phyloP scores from a whole-genome alignment of 192 early-diverging fungal species.

The Powellomyces hirtus region DNA sequence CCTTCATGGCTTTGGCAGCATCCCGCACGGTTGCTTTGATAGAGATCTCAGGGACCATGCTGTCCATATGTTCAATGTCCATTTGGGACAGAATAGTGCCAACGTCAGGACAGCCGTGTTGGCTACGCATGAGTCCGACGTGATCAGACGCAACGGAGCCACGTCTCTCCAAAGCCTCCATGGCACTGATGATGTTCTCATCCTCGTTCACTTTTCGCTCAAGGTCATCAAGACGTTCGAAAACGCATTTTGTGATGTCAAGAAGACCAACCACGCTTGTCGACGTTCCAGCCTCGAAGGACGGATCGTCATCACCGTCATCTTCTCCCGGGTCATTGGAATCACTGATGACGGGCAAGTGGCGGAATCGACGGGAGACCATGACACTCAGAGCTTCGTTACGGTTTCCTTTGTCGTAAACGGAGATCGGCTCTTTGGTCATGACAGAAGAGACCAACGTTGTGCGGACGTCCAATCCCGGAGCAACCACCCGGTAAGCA shows the following conservation, averaged over 20 bases:
- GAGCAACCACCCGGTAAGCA: conserved; percentile 94
- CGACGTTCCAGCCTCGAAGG: conserved; percentile 15
- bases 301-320: conserved; percentile 5
- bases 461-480: conserved; percentile 47
- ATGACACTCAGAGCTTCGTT: conserved; percentile 52
- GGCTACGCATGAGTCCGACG: conserved; percentile 31
- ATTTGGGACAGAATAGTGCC: conserved; percentile 66
- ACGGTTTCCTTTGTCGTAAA: conserved; percentile 56
- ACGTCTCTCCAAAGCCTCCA: conserved; percentile 52
- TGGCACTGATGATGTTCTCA: conserved; percentile 53
- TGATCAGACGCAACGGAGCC: conserved; percentile 40
- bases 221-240: conserved; percentile 52
- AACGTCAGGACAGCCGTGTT: conserved; percentile 91
- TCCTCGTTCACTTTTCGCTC: conserved; percentile 55
- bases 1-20: conserved; percentile 44
- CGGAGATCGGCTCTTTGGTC: conserved; percentile 87
- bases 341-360: conserved; percentile 48
- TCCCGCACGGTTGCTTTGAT: conserved; percentile 42
- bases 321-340: conserved; percentile 22
- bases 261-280: conserved; percentile 49
- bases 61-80: conserved; percentile 25
- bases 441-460: conserved; percentile 80
- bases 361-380: conserved; percentile 49
- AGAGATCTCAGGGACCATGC: conserved; percentile 31
- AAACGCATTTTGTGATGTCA: conserved; percentile 58